Base-by-base conservation (phyloP, 2,329 filamentous ascomycete species). In the Hymenoscyphus fraxineus region DNA sequence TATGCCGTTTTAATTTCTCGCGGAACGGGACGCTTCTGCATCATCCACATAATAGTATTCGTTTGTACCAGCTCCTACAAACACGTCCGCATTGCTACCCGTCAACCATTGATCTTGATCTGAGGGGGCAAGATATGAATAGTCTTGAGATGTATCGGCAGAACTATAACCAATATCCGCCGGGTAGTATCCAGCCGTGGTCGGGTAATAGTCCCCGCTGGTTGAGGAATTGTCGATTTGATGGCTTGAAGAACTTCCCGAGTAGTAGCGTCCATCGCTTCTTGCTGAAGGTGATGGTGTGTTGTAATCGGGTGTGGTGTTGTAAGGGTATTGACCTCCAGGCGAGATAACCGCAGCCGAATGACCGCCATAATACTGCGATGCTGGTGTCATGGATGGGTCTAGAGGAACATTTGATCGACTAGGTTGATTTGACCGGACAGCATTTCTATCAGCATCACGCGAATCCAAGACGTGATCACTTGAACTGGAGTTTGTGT, bases 21-120 rank as follows among this genome's bases (percentile, higher is more conserved):
- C n/a, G n/a, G 41, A 40, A 16, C 32, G 35, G n/a, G 63, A 40
- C 22, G 62, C 61, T 32, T 67, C 68, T 6, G 61, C 51, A 3
- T 68, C 66, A 32, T 62, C 55, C 15, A 64, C 64, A 38, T 70
- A 71, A 51, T 62, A 67, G 41, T 70, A 71, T 27, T 69, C 66
- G 16, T 39, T 63, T 15, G 65, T 41, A 7, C 55, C 61, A 12
- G 60, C 41, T 31, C 68, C 69, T n/a, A 67, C 63, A 61, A 70
- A 71, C 4, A 61, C 66, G 16, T 59, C 56, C 39, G 66, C 62
- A 62, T 71, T 65, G 2, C 67, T 66, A 54, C 60, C 65, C 2
- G 64, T 47, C n/a, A 67, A 62, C 51, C 63, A 59, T 31, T 47
- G 64, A 22, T 64, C 59, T 47, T 65, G 61, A 2, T 63, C 59